Evolutionary conservation across 148 eudicot genomes (phyloP), one percentile per base, ranked within the genome.

Genomic region (Rheum nobile): DNA sequence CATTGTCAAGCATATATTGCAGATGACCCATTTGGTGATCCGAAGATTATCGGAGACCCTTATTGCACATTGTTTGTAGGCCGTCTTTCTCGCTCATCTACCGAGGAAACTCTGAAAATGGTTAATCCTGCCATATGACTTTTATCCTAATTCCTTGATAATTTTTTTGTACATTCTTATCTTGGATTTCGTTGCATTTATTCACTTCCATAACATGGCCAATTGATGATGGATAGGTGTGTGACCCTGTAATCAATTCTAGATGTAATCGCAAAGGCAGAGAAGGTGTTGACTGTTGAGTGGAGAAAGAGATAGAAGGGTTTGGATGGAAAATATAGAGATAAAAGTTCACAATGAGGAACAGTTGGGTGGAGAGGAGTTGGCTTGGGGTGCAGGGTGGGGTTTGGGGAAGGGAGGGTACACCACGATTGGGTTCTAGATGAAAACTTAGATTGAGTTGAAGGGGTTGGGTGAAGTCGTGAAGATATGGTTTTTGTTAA

Each of bases 1-100:
- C 63, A 55, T 24, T 21, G 29, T 2, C 29, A 55, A 7, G 6
- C 13, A 55, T 55, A 1, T 0, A 65, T 65, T 74, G 55, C 87
- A 94, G 97, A 95, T 85, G 98, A 95, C 75, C 90, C 98, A 19
- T 88, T 89, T 67, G 97, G 98, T 24, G 98, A 95, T 81, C 97
- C 90, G 0, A 95, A 95, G 79, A 88, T 87, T 21, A 83, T 50
- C 21, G 97, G 93, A 19, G 91, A 90, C 81, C 96, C 98, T 54
- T 90, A 87, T 77, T 91, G 87, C 78, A 91, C 97, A 41, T 37
- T 95, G 55, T 95, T 95, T 70, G 91, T 95, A 41, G 96, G 86
- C 67, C 89, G 73, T 32, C 93, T 95, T 63, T 89, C 96, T 77
- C 93, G 77, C 74, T 76, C 84, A 77, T 88, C 98, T 41, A 85